phyloP scores from a whole-genome alignment of 306 rosid species.

The Trichosanthes truncata region DNA sequence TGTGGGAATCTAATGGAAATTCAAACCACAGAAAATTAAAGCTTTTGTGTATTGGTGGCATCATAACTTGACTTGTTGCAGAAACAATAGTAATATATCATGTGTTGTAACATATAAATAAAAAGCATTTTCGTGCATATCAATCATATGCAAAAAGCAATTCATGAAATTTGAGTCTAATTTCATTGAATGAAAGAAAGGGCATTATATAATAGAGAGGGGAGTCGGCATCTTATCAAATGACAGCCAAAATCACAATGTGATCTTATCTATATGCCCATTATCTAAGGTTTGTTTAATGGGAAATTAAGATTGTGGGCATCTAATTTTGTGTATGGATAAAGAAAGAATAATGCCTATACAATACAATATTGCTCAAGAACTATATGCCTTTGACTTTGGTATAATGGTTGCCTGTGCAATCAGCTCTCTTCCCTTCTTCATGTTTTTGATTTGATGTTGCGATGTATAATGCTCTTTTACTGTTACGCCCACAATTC shows the following conservation, averaged over 20 bases:
- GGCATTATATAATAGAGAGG: not conserved
- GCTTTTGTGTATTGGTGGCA: not conserved
- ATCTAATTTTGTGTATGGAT: not conserved
- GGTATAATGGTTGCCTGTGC: not conserved
- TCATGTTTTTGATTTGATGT: not conserved
- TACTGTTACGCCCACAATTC: not conserved
- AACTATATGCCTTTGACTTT: not conserved
- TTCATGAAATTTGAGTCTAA: not conserved
- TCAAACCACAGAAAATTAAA: not conserved
- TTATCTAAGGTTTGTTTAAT: not conserved
- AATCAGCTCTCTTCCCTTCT: too few species aligned
- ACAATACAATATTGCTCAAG: not conserved
- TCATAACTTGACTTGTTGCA: not conserved
- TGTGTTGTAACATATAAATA: not conserved
- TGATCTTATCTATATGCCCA: too few species aligned
- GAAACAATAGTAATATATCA: not conserved
- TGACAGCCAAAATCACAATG: not conserved
- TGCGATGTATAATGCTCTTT: not conserved
- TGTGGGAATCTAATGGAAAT: not conserved
- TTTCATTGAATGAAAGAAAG: not conserved
- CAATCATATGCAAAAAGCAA: not conserved
- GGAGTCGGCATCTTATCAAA: not conserved
- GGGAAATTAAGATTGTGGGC: not conserved
- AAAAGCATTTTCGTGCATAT: not conserved
- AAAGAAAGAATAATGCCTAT: not conserved